Evolutionary conservation across 2,329 filamentous ascomycete species (phyloP), one percentile per base, ranked within the genome.

Genomic region (Hymenoscyphus infarciens): DNA sequence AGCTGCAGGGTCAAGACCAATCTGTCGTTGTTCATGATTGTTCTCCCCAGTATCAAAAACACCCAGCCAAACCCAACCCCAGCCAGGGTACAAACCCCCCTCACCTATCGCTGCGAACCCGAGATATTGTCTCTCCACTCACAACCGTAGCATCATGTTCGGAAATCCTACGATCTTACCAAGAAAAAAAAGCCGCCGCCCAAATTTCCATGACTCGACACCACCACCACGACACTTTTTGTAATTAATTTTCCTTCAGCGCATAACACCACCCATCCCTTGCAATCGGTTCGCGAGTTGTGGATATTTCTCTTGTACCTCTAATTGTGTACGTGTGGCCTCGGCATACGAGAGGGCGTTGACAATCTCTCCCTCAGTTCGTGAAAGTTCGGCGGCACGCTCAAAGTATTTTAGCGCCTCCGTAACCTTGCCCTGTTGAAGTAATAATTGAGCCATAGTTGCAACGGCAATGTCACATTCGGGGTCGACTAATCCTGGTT

Each of bases 401-500:
- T 98, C 93, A 75, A 99, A 99, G 82, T 98, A 98, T 78, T 90
- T 92, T 68, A 99, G 87, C 0, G 95, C 95, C 67, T 97, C 91
- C 39, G 89, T 90, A 63, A 99, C 94, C 81, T 97, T 97, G 77
- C 95, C 95, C 81, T 98, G 95, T 77, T 99, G 95, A 39, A 99
- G 85, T 59, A 99, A 87, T 52, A 99, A 86, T 78, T 99, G 95
- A 11, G 95, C 95, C 92, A 99, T 97, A 61, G 95, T 99, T 60
- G 95, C 95, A 52, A 99, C 95, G 52, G 95, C 95, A 74, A 99
- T 99, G 73, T 99, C 95, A 75, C 95, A 99, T 77, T 99, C 95
- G 29, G 95, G 95, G 73, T 99, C 95, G 75, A 99, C 93, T 97
- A 70, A 22, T 61, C 54, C 42, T 25, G 19, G 33, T 67, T 57